Conservation (phyloP, 1,139 yeast species). For the Debaryomyces fabryi region DNA sequence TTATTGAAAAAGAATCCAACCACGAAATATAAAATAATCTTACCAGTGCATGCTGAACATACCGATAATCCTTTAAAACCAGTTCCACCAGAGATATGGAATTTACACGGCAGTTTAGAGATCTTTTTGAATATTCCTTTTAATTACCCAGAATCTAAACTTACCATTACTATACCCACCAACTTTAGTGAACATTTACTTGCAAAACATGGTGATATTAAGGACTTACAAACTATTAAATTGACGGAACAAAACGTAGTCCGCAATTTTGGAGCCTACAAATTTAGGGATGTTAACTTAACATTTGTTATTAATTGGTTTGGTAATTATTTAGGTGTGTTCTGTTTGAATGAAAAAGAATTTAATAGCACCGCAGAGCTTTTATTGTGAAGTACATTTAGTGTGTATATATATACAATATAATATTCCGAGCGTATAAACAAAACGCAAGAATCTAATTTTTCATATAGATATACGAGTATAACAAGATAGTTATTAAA, state of each 20-base stretch:
- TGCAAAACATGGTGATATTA: slow-evolving; percentile 20
- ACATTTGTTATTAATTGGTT: slow-evolving; percentile 33
- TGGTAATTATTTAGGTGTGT: slow-evolving; percentile 29
- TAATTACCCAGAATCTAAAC: slow-evolving; percentile 22
- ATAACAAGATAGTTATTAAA: neutral
- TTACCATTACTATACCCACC: slow-evolving; percentile 24
- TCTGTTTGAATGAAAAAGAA: slow-evolving; percentile 21
- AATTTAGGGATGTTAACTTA: slow-evolving; percentile 22
- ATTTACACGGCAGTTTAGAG: slow-evolving; percentile 20
- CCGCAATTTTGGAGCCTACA: slow-evolving; percentile 21
- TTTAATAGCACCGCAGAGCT: slow-evolving; percentile 13
- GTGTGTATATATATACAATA: neutral
- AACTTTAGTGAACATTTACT: slow-evolving; percentile 28
- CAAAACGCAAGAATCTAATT: neutral
- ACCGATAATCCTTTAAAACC: slow-evolving; percentile 24
- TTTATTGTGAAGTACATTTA: neutral
- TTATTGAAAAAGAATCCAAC: slow-evolving; percentile 24
- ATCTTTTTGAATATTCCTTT: slow-evolving; percentile 25
- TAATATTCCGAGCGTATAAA: neutral
- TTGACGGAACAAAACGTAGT: slow-evolving; percentile 28
- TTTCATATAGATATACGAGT: neutral
- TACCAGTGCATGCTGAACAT: neutral
- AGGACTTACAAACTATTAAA: slow-evolving; percentile 17
- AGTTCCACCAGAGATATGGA: slow-evolving; percentile 26
- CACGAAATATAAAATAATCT: slow-evolving; percentile 1